Base-by-base conservation (phyloP, 2,329 filamentous ascomycete genomes). In the Diaporthe sp. region DNA sequence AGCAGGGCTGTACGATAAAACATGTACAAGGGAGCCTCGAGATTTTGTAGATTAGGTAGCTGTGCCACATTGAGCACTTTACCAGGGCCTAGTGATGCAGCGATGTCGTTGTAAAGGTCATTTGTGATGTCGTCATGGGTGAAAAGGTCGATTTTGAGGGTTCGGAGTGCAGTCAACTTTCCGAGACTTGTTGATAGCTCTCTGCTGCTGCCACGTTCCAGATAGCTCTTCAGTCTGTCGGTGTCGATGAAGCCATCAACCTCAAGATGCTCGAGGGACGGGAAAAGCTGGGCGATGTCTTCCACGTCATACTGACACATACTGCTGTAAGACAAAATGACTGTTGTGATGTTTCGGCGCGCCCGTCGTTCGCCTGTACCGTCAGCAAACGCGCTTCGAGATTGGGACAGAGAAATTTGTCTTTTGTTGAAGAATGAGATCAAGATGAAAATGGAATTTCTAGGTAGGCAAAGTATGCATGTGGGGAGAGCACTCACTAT, bases 311-410 rank as follows among this genome's bases (percentile, higher is more conserved):
- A n/a, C 19, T 22, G 19, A 12, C 54, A 35, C n/a, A 30, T 5
- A 1, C 1, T 3, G 10, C 9, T n/a, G 1, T 5, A 2, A 10
- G 17, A n/a, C 17, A 57, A 9, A 10, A 3, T 19, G 8, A 57
- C 30, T 22, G 3, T 57, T 5, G 30, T 57, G 9, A 57, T 35
- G 9, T n/a, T 13, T 6, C 9, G 54, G 30, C 30, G 8, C 17
- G 54, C 28, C 15, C 4, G 12, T n/a, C 19, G 30, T 22, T 35
- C 4, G 5, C 2, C 54, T 57, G 19, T 35, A 2, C 17, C 33
- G 17, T 57, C 28, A 22, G 19, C 12, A 52, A 1, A 52, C 15
- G n/a, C 50, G 19, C 2, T 25, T 7, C n/a, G 50, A 6, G 9
- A 8, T 47, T 8, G 8, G 6, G 8, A 47, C 22, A 8, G 1